A percentile compares a stretch with the other conserved stretches of the same genome.
Conservation (phyloP, 1,284 basidiomycete species). For the Rhodotorula sp. region DNA sequence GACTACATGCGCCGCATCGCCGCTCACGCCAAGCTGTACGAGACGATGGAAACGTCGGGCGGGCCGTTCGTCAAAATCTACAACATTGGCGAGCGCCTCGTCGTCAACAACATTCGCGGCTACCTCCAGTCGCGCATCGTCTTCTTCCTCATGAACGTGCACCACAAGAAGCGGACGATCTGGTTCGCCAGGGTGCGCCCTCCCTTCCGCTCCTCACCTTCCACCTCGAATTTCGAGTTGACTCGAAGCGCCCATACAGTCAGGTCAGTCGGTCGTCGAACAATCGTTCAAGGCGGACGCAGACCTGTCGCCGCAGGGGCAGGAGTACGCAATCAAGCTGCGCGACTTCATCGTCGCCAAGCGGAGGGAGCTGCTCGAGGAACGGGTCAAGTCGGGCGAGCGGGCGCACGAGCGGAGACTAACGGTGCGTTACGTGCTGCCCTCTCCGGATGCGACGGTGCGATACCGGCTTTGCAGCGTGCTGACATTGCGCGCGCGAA, state of each 20-base stretch:
- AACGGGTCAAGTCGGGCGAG: slow-evolving; percentile 37
- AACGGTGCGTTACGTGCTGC: slow-evolving; percentile 17
- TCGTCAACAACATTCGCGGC: slow-evolving; percentile 80
- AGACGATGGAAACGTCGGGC: slow-evolving; percentile 67
- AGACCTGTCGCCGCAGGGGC: slow-evolving; percentile 88
- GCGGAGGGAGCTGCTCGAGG: slow-evolving; percentile 45
- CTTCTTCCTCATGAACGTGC: slow-evolving; percentile 59
- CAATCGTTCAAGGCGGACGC: slow-evolving; percentile 99
- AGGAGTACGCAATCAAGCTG: slow-evolving; percentile 82
- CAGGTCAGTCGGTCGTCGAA: slow-evolving; percentile 92
- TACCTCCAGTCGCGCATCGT: slow-evolving; percentile 84
- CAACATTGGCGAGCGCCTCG: slow-evolving; percentile 93
- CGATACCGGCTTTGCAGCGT: no score
- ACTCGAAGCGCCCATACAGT: slow-evolving; percentile 53
- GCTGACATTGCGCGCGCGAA: neutral
- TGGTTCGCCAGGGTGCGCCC: slow-evolving; percentile 81
- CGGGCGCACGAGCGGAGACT: slow-evolving; percentile 27
- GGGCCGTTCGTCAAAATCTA: slow-evolving; percentile 95
- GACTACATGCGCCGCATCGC: slow-evolving; percentile 90
- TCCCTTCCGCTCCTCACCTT: slow-evolving; percentile 4
- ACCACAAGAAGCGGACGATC: slow-evolving; percentile 99
- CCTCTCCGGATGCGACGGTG: neutral
- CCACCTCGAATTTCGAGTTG: neutral
- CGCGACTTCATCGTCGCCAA: slow-evolving; percentile 48
- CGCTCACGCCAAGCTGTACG: slow-evolving; percentile 83